Evolutionary conservation across 2,329 filamentous ascomycete species (phyloP), one percentile per base, ranked within the genome.

Genomic region (Colletotrichum ledebouriae): DNA sequence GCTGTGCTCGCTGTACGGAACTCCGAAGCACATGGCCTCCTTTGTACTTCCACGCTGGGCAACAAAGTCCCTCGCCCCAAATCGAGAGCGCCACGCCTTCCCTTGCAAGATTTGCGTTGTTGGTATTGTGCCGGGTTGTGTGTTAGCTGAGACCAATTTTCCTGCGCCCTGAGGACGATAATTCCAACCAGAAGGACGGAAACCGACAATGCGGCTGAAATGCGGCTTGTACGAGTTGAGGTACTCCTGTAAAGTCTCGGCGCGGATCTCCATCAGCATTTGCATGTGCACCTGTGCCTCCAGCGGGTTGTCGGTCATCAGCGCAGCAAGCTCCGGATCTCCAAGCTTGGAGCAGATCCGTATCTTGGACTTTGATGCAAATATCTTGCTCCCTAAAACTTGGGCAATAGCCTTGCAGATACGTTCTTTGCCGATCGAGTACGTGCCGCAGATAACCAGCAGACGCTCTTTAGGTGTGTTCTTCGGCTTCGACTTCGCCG

Each of bases 221-320:
- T 93, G 90, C 6, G 92, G 90, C 71, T 91, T 92, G 81, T 94
- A 92, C 41, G 87, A 85, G 73, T 91, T 88, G 6, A 98, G 87
- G 75, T 99, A 99, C 69, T 97, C 94, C 71, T 93, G 90, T 1
- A 99, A 85, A 0, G 95, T 97, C 72, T 98, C 94, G 39, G 94
- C 90, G 29, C 94, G 90, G 72, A 99, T 94, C 78, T 98, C 95
- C 85, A 96, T 96, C 10, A 99, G 85, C 74, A 92, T 94, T 73
- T 97, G 97, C 94, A 99, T 98, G 80, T 99, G 96, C 0, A 99
- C 94, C 78, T 98, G 95, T 0, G 96, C 96, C 73, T 93, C 92
- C 22, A 87, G 82, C 0, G 96, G 94, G 76, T 98, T 84, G 7
- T 86, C 85, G 0, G 96, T 99, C 74, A 99, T 86, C 4, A 94